Base-by-base conservation (phyloP, 139 green algal species). In the Haematococcus sp. region DNA sequence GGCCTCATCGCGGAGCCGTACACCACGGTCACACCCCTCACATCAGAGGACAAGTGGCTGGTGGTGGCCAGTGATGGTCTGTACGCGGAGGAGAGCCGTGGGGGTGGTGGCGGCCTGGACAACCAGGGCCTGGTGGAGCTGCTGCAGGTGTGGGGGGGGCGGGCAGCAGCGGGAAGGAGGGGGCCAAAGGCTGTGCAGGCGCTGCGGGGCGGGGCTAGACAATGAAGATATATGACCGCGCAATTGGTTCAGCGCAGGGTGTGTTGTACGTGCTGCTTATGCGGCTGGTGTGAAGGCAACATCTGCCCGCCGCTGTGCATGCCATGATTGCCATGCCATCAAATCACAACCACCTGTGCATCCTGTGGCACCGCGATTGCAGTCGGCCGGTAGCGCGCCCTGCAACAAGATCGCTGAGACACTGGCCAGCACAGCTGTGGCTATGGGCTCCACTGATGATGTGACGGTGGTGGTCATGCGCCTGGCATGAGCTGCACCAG, bases 1-100 rank as follows among this genome's bases (percentile, higher is more conserved):
- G 93, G 92, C 25, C 68, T 97, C 5, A 88, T 93, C 5, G 88
- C 93, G 16, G 82, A 93, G 76, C 93, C 90, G 13, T 80, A 92
- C 83, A 90, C 87, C 49, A 81, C 76, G 5, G 3, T 93, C 0
- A 88, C 63, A 0, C 55, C 80, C 23, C 83, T 96, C 20, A 90
- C 84, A 55, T 55, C 82, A 76, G 63, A 40, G 77, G 89, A 96
- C 82, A 71, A 17, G 1, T 95, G 82, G 80, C 31, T 98, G 16
- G 76, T 98, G 25, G 63, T 97, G 4, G 80, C 89, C 31, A 90
- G 81, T 3, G 94, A 98, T 56, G 94, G 94, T 23, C 83, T 98
- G 71, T 95, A 91, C 70, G 84, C 86, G 11, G 94, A 97, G 73
- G 85, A 91, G 74, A 85, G 90, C 59, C 85, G 93, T 7, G 93